A percentile compares a stretch with the other conserved stretches of the same genome.
These are phyloP conservation scores for Termitomyces sp. DNA, from an alignment of 768 basidiomycete genomes.

Conservation along the genomic window DNA sequence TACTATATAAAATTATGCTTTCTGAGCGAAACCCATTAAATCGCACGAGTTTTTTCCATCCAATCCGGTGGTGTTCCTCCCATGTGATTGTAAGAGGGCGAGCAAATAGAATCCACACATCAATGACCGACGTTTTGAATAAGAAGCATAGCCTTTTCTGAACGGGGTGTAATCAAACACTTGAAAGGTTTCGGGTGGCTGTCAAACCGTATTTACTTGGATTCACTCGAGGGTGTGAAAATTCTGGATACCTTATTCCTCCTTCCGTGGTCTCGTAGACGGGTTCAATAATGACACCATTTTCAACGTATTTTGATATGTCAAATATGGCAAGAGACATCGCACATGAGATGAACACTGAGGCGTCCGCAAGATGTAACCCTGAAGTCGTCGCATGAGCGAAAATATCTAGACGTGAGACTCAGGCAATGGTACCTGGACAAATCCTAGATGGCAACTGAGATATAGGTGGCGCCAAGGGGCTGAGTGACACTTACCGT, in stretches of 20 bases:
- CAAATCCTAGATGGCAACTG: constrained; percentile 29
- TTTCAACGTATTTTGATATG: constrained; percentile 38
- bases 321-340: constrained; percentile 49
- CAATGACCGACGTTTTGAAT: not conserved
- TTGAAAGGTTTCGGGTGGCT: not conserved
- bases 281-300: constrained; percentile 41
- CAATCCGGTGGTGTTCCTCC: not conserved
- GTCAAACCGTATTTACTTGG: not conserved
- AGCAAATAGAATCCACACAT: not conserved
- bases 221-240: not conserved
- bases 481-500: constrained; percentile 29
- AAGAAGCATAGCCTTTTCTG: not conserved
- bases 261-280: constrained; percentile 53
- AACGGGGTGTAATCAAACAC: not conserved
- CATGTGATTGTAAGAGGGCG: not conserved
- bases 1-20: not conserved
- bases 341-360: constrained; percentile 45
- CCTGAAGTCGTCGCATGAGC: constrained; percentile 24
- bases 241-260: constrained; percentile 46
- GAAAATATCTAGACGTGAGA: not conserved
- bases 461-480: not conserved
- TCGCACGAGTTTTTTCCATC: not conserved
- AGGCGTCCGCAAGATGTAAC: constrained; percentile 46
- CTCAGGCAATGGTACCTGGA: constrained; percentile 33
- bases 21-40: not conserved